Base-by-base conservation (phyloP, 768 basidiomycete genomes). In the Russula brevipes region DNA sequence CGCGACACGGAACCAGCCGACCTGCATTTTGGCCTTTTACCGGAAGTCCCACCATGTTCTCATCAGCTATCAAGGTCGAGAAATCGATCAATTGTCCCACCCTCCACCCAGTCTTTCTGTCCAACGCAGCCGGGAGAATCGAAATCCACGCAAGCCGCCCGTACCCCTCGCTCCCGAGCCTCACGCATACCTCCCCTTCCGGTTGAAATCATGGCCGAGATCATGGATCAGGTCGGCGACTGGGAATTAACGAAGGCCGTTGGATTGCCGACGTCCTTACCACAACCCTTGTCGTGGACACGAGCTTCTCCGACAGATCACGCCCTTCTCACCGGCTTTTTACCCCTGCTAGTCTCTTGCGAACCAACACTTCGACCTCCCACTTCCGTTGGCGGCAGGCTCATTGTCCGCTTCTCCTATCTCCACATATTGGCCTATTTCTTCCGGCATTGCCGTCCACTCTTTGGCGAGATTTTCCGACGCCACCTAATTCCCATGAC, bases 221-320 rank as follows among this genome's bases (percentile, higher is more conserved):
- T 92, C 63, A 73, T 92, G 73, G 88, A 92, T 61, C 82, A 87
- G 67, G 73, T 91, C 9, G 89, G 87, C 14, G 87, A 91, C 72
- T 95, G 91, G 90, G 88, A 93, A 68, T 84, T 95, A 9, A 79
- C 86, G 12, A 86, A 84, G 63, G 86, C 92, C 14, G 82, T 94
- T 41, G 84, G 86, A 19, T 76, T 93, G 1, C 88, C 86, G 11
- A 89, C 89, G 5, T 83, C 83, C 9, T 72, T 94, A 0, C 73
- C 82, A 5, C 80, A 78, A 33, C 90, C 91, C 10, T 73, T 77
- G 5, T 85, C 86, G 30, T 95, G 93, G 93, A 76, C 76, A 53
- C 81, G 82, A 46, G 88, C 92, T 7, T 83, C 86, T 19, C 70
- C 74, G 33, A 85, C 83, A 6, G 92, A 95, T 74, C 75, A 81